Conservation (phyloP, 306 rosid genomes). For the Nissolia schottii region DNA sequence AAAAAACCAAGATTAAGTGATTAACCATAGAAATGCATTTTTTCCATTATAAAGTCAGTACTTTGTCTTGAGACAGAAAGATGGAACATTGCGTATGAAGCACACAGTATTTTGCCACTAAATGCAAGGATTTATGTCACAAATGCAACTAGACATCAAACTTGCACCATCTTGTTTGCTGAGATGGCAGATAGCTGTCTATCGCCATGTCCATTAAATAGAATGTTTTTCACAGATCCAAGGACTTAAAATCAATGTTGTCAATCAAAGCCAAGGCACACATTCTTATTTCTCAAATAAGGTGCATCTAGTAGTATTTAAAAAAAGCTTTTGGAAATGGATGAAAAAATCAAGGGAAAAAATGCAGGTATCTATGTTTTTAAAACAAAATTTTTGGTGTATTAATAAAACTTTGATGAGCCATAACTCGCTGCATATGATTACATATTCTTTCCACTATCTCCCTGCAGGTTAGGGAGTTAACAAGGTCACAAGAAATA, state of each 20-base stretch:
- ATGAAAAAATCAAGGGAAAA: not conserved
- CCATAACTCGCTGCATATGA: not conserved
- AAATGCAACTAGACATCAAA: not conserved
- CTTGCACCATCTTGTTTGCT: not conserved
- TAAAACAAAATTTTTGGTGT: slow-evolving; percentile 9
- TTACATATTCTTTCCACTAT: not conserved
- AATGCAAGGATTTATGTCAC: not conserved
- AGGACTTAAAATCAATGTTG: not conserved
- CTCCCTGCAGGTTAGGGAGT: not conserved
- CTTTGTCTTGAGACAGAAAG: not conserved
- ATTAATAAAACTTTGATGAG: not conserved
- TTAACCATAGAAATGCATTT: slow-evolving; percentile 9
- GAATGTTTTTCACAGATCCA: not conserved
- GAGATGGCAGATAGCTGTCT: not conserved
- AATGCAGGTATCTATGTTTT: too few relatives aligned
- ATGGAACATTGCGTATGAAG: not conserved
- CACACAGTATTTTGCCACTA: not conserved
- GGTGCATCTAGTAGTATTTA: not conserved
- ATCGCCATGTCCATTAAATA: not conserved
- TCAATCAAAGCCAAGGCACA: not conserved
- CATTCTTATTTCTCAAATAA: not conserved
- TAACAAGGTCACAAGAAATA: not conserved
- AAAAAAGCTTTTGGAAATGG: not conserved
- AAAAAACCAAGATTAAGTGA: slow-evolving; percentile 15
- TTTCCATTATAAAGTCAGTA: not conserved